These are phyloP conservation scores for Neonectria sp. DNA, from an alignment of 2,329 filamentous ascomycete genomes.

Conservation along the genomic window DNA sequence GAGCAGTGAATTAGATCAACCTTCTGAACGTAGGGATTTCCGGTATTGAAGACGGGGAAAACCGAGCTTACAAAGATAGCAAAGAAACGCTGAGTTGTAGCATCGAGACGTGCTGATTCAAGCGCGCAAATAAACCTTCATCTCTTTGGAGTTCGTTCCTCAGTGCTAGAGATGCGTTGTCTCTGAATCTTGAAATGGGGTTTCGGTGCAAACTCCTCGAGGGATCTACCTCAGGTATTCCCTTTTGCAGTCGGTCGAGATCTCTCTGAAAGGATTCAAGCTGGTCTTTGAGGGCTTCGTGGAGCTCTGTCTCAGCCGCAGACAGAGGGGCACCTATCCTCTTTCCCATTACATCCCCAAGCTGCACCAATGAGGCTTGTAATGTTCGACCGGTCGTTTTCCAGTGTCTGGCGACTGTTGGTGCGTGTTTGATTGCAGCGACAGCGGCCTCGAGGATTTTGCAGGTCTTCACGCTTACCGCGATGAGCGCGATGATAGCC, in stretches of 20 bases:
- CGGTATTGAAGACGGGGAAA: no score
- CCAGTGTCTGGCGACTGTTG: background rate
- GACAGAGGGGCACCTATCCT: background rate
- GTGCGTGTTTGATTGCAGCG: background rate
- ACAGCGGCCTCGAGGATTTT: background rate
- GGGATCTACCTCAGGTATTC: background rate
- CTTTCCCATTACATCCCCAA: background rate
- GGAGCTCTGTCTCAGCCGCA: background rate
- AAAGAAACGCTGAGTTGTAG: background rate
- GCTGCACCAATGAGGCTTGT: background rate
- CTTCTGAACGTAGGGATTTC: no score
- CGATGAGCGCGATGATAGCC: background rate
- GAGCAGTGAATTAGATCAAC: no score
- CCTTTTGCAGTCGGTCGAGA: background rate
- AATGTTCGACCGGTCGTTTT: background rate
- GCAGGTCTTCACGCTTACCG: background rate
- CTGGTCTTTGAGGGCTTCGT: background rate
- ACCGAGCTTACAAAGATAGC: no score
- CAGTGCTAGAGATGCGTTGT: background rate
- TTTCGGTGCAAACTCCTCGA: background rate
- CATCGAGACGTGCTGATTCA: background rate
- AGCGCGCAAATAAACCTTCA: background rate
- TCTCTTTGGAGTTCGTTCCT: background rate
- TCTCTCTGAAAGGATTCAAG: background rate
- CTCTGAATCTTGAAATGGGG: background rate